phyloP scores from a whole-genome alignment of 495 filamentous ascomycete species.

The Glonium stellatum region DNA sequence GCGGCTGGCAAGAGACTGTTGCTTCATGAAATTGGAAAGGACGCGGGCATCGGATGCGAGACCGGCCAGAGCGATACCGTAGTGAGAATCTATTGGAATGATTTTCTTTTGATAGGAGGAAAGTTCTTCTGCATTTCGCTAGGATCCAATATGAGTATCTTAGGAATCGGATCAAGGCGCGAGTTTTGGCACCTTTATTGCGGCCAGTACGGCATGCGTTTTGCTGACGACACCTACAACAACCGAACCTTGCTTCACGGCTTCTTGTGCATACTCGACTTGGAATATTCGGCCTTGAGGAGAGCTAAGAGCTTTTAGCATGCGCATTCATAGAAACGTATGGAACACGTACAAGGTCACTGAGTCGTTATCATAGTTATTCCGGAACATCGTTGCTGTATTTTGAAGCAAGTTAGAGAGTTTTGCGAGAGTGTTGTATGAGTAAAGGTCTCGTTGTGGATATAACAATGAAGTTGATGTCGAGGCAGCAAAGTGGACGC shows the following conservation, averaged over 20 bases:
- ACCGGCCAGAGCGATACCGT: slow-evolving; percentile 91
- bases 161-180: neutral
- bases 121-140: slow-evolving; percentile 98
- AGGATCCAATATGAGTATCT: slow-evolving; percentile 1
- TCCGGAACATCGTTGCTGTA: slow-evolving; percentile 80
- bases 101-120: slow-evolving; percentile 99
- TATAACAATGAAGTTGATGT: neutral
- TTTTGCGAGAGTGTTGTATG: neutral
- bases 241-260: slow-evolving; percentile 97
- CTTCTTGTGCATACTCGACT: slow-evolving; percentile 97
- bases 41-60: slow-evolving; percentile 97
- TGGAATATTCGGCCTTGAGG: slow-evolving; percentile 99
- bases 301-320: slow-evolving; percentile 55
- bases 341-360: slow-evolving; percentile 81
- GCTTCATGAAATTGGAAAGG: slow-evolving; percentile 99
- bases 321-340: neutral
- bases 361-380: slow-evolving; percentile 99
- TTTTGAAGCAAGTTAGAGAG: slow-evolving; percentile 5
- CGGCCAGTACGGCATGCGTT: slow-evolving; percentile 92
- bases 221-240: slow-evolving; percentile 96
- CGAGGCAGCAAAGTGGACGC: too few relatives aligned
- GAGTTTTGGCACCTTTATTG: slow-evolving; percentile 70
- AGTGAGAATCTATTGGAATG: slow-evolving; percentile 90
- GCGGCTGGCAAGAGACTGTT: slow-evolving; percentile 89
- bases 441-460: neutral